Conservation (phyloP, 306 rosid genomes). For the Citrullus mucosospermus region DNA sequence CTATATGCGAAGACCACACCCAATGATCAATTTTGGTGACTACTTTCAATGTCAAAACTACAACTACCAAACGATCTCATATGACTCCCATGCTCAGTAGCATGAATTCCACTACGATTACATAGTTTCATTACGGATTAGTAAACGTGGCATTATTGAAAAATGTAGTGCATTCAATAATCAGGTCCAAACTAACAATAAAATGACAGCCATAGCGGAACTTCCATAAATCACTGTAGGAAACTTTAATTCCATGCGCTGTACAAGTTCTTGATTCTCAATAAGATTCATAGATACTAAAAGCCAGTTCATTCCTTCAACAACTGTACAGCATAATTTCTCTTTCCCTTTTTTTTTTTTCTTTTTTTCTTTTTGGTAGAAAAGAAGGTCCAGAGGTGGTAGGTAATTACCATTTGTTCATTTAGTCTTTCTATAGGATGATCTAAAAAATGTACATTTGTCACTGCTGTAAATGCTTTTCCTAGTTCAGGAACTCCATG, state of each 20-base stretch:
- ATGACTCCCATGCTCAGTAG: no score
- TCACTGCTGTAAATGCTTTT: not conserved
- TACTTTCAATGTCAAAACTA: no score
- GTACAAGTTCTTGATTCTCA: not conserved
- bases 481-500: not conserved
- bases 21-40: no score
- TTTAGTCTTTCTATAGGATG: constrained; percentile 6
- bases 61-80: no score
- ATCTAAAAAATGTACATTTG: constrained; percentile 5
- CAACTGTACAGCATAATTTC: not conserved
- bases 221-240: not conserved
- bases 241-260: not conserved
- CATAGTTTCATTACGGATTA: no score
- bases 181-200: not conserved
- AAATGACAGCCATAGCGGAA: not conserved
- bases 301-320: not conserved
- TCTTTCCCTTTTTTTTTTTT: not conserved
- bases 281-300: not conserved
- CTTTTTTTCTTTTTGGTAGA: constrained; percentile 11
- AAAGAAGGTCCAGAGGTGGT: constrained; percentile 14
- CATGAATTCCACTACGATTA: no score
- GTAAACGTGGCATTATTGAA: no score
- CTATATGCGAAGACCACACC: no score
- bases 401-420: constrained; percentile 3
- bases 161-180: not conserved